Evolutionary conservation across 2,329 filamentous ascomycete species (phyloP).

Genomic region (Alternaria ethzedia): DNA sequence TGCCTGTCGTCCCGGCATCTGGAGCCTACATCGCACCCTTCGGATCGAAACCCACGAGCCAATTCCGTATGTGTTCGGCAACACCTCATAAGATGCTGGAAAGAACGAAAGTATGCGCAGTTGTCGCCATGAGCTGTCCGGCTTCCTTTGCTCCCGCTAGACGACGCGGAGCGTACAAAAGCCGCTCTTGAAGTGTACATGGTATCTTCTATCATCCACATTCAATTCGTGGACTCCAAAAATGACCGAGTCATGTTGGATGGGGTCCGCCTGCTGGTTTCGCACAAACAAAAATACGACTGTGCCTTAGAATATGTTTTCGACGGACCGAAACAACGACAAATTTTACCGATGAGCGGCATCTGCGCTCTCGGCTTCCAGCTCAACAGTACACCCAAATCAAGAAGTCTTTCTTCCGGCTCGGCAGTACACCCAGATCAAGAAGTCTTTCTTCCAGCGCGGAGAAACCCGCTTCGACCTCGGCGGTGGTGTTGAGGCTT

Average conservation of each 20-base stretch:
- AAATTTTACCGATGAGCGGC: too few relatives aligned
- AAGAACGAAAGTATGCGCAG: not conserved
- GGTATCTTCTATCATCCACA: too few relatives aligned
- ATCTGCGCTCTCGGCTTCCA: not conserved
- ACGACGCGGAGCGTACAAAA: too few relatives aligned
- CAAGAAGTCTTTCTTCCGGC: constrained; percentile 83
- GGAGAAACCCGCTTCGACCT: constrained; percentile 60
- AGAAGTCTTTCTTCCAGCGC: constrained; percentile 79
- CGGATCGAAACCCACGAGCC: not conserved
- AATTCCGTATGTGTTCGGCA: not conserved
- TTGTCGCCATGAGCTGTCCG: not conserved
- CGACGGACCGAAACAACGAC: too few relatives aligned
- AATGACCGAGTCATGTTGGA: too few relatives aligned
- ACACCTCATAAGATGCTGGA: not conserved
- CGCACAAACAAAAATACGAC: too few relatives aligned
- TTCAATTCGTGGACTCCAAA: too few relatives aligned
- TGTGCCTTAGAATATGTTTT: too few relatives aligned
- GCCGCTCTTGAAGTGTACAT: too few relatives aligned
- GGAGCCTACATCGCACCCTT: not conserved
- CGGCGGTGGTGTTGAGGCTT: constrained; percentile 71
- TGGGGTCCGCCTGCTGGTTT: too few relatives aligned
- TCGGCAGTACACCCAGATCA: constrained; percentile 71
- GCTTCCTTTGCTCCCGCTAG: too few relatives aligned
- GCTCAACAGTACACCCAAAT: constrained; percentile 69
- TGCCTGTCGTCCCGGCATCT: not conserved